Evolutionary conservation across 495 filamentous ascomycete species (phyloP).

Genomic region (Platismatia glauca): DNA sequence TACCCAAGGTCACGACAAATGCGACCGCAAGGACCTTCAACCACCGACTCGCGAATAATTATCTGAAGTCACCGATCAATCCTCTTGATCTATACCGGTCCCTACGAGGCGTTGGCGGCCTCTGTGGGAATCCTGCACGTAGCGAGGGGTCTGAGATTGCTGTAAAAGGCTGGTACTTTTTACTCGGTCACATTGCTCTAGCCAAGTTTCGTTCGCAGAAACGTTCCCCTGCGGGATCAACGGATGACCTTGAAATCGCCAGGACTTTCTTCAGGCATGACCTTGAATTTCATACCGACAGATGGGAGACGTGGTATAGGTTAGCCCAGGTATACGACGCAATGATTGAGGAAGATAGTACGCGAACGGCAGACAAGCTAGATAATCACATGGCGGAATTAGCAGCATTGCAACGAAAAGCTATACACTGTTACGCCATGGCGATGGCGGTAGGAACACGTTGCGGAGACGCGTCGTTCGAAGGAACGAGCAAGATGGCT

Average conservation of each 20-base stretch:
- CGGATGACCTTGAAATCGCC: slow-evolving; percentile 78
- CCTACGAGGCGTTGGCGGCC: slow-evolving; percentile 62
- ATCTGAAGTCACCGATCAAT: slow-evolving; percentile 70
- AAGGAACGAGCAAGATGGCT: slow-evolving; percentile 58
- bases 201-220: slow-evolving; percentile 84
- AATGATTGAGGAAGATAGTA: slow-evolving; percentile 81
- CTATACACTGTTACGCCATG: slow-evolving; percentile 92
- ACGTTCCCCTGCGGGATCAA: slow-evolving; percentile 63
- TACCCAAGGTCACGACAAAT: slow-evolving; percentile 51
- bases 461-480: slow-evolving; percentile 50
- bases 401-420: slow-evolving; percentile 62
- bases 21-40: slow-evolving; percentile 57
- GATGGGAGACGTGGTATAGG: slow-evolving; percentile 96
- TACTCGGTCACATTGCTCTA: slow-evolving; percentile 78
- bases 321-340: slow-evolving; percentile 86
- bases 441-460: slow-evolving; percentile 67
- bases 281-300: slow-evolving; percentile 70
- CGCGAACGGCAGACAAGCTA: slow-evolving; percentile 93
- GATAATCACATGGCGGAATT: slow-evolving; percentile 75
- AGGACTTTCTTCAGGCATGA: slow-evolving; percentile 76
- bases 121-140: slow-evolving; percentile 44
- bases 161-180: slow-evolving; percentile 83
- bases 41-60: slow-evolving; percentile 61
- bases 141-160: slow-evolving; percentile 53
- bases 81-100: slow-evolving; percentile 72